Evolutionary conservation across 176 grass and related monocot genomes (phyloP), one percentile per base, ranked within the genome.

Genomic region (Musa itinerans): DNA sequence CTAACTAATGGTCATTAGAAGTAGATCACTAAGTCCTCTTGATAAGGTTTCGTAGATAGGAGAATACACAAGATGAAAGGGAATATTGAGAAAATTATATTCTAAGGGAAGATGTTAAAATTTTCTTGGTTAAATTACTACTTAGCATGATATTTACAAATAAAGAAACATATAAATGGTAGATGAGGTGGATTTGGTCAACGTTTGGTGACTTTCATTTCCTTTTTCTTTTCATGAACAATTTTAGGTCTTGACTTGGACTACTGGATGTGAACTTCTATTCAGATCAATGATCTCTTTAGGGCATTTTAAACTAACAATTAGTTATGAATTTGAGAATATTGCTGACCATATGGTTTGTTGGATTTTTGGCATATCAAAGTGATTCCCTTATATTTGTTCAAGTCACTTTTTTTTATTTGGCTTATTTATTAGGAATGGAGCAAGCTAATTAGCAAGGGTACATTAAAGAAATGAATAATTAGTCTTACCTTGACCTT

Each of bases 401-500:
- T 1, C 7, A 3, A 11, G 63, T 2, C 34, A 12, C 22, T 29
- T 25, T 7, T 65, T 65, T 20, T 65, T 65, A 10, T 65, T 11
- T 65, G 23, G 19, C 63, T 65, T 21, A 27, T 29, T 26, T 23
- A 7, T 29, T 43, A 43, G 3, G 34, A 43, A 43, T 43, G 4
- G 34, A 43, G 34, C 0, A 3, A 43, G 34, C 34, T 43, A 43
- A 43, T 43, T 43, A 43, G 34, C 34, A 65, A 11, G 24, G 22
- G 8, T 58, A 5, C 64, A 8, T 49, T 7, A 68, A 16, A 68
- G 24, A 16, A 34, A 74, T 26, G 69, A 65, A 1, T 34, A 13
- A 26, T 82, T 76, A 10, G 15, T 77, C 17, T 86, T 80, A 82
- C n/a, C 65, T 24, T 11, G 71, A 83, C 29, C 7, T 81, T 88